Conservation (phyloP, 331 rosid genomes). For the Arachis monticola region DNA sequence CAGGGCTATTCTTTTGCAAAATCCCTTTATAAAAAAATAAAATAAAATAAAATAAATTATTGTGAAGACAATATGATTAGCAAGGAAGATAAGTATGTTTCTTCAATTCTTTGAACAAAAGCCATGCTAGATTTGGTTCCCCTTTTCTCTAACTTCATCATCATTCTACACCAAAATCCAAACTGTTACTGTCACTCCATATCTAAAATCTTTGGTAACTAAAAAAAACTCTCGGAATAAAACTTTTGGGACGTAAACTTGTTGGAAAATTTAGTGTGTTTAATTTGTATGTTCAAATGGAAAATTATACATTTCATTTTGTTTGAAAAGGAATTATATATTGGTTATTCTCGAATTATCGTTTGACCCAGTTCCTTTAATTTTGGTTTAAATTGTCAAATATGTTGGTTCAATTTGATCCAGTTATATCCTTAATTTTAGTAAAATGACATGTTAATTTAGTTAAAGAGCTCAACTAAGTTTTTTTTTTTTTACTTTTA, state of each 20-base stretch:
- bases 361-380: too few species aligned
- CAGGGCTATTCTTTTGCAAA: conserved; percentile 4
- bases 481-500: too few species aligned
- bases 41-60: too few species aligned
- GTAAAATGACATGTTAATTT: too few species aligned
- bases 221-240: not conserved
- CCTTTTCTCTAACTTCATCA: not conserved
- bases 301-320: too few species aligned
- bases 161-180: not conserved
- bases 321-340: too few species aligned
- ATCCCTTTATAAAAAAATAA: not conserved
- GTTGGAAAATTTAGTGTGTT: not conserved
- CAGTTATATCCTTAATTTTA: too few species aligned
- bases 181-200: conserved; percentile 20
- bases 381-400: too few species aligned
- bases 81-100: conserved; percentile 9
- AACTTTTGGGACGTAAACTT: not conserved
- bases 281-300: too few species aligned
- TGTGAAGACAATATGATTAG: conserved; percentile 18
- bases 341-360: too few species aligned
- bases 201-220: not conserved
- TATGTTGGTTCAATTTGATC: too few species aligned
- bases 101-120: conserved; percentile 29
- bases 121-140: conserved; percentile 26
- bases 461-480: too few species aligned